A percentile compares a stretch with the other conserved stretches of the same genome.
These are phyloP conservation scores for Fusarium napiforme DNA, from an alignment of 2,329 filamentous ascomycete species.

Conservation along the genomic window DNA sequence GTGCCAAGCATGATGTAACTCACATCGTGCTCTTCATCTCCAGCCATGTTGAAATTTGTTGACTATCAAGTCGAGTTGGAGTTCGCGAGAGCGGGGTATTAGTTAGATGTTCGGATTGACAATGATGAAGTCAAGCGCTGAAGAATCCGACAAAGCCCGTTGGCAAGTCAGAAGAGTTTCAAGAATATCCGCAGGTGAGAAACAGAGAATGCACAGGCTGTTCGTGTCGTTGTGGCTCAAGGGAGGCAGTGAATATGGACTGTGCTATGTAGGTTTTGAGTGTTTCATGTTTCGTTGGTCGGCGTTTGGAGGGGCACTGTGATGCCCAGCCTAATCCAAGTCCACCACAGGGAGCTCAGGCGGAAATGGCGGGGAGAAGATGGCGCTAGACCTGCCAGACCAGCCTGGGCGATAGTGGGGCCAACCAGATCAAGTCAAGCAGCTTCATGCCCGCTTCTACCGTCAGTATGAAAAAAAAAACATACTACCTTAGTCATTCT, in stretches of 20 bases:
- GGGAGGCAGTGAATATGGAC: slow-evolving; percentile 26
- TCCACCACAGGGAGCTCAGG: slow-evolving; percentile 7
- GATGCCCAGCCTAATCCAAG: slow-evolving; percentile 12
- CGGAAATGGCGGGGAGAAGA: slow-evolving; percentile 31
- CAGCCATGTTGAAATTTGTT: slow-evolving; percentile 32
- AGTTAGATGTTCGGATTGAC: slow-evolving; percentile 3
- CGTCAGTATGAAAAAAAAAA: slow-evolving; percentile 1
- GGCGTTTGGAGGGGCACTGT: slow-evolving; percentile 34
- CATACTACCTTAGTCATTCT: not conserved
- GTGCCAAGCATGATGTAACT: not conserved
- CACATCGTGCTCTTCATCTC: slow-evolving; percentile 53
- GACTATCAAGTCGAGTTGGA: not conserved
- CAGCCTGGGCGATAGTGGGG: slow-evolving; percentile 9
- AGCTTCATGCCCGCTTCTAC: not conserved
- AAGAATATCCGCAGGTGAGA: not conserved
- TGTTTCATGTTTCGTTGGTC: slow-evolving; percentile 14
- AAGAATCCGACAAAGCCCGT: not conserved
- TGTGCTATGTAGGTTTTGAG: not conserved
- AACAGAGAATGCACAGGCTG: not conserved
- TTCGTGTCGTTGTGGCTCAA: slow-evolving; percentile 10
- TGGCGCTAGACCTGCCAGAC: slow-evolving; percentile 21
- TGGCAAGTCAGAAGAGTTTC: not conserved
- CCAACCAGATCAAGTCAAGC: slow-evolving; percentile 29
- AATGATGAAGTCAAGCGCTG: slow-evolving; percentile 3
- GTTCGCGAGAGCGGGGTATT: slow-evolving; percentile 34